Evolutionary conservation across 1,284 basidiomycete species (phyloP), one percentile per base, ranked within the genome.

Genomic region (Heliocybe sulcata): DNA sequence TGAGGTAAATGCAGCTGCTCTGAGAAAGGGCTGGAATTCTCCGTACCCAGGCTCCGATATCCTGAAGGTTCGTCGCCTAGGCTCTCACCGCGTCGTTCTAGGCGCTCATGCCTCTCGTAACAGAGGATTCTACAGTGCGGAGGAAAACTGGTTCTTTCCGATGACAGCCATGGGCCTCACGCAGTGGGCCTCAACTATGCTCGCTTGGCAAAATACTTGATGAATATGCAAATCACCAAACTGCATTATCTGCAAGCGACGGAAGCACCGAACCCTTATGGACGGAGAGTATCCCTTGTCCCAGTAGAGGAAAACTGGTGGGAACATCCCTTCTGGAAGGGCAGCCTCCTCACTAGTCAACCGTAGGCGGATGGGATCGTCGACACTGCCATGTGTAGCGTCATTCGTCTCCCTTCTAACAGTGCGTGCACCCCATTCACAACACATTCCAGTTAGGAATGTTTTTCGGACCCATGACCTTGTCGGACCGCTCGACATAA

Each of bases 81-180:
- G 31, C 55, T 26, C 26, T 48, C 55, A 50, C 48, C 6, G 10
- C 22, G 14, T 6, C 27, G 51, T 49, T 26, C 47, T 45, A 22
- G 38, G 10, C 31, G 27, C 31, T 51, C 51, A 56, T 38, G 8
- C 42, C 51, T 51, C 47, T 55, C 16, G 53, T 56, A 45, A 50
- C 60, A 95, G 90, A 67, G 90, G 16, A 91, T 98, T 57, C 62
- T 82, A 12, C 64, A 74, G 19, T 67, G 76, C 35, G 79, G 79
- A 4, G 96, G 96, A 0, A 80, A 83, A 22, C 79, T 98, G 56
- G 84, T 89, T 20, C 77, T 98, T 19, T 98, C 95, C 1, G 96
- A 99, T 68, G 96, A 99, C 69, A 96, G 94, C 55, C 96, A 99
- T 65, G 94, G 94, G 0, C 87, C 92, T 1, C 80, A 85, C 35